Evolutionary conservation across 1,139 yeast genomes (phyloP), one percentile per base, ranked within the genome.

Genomic region (Yamadazyma triangularis): DNA sequence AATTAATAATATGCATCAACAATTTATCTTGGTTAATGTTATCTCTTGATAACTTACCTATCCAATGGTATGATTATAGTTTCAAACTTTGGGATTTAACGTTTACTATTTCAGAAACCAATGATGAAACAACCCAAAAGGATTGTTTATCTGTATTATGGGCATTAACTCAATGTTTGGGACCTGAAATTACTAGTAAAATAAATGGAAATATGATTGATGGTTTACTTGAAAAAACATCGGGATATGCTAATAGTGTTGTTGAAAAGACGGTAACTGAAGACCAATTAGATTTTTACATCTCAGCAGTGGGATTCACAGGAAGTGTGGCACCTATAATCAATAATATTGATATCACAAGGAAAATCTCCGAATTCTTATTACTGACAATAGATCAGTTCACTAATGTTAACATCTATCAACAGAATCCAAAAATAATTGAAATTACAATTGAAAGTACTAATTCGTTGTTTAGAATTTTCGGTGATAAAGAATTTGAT

Each of bases 381-480:
- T 33, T 78, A 15, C 41, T 53, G 7, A 56, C 55, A 12, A 50
- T 55, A 14, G 48, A 48, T 22, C 38, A 38, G 14, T 51, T 50
- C 40, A 10, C 22, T 8, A 15, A 24, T 11, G 24, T 44, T 16
- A 4, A 33, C 28, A 39, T 40, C 13, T 35, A 41, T 22, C 29
- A 40, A 23, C 39, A 44, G 12, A 44, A 49, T 12, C 46, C 56
- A 3, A 42, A 41, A 15, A 52, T 55, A 2, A 42, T 50, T 12
- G 70, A 61, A 36, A 54, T 79, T 6, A 63, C 77, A 5, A 57
- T 79, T 31, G 91, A 83, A 35, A 59, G 79, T 14, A 55, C 85
- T 20, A 80, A 86, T 45, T 61, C 74, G 7, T 48, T 88, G 8
- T 87, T 77, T 54, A 96, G 87, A 39, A 64, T 88, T 6, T 91